These are phyloP conservation scores for Neltuma alba DNA, from an alignment of 306 rosid species.

Conservation along the genomic window DNA sequence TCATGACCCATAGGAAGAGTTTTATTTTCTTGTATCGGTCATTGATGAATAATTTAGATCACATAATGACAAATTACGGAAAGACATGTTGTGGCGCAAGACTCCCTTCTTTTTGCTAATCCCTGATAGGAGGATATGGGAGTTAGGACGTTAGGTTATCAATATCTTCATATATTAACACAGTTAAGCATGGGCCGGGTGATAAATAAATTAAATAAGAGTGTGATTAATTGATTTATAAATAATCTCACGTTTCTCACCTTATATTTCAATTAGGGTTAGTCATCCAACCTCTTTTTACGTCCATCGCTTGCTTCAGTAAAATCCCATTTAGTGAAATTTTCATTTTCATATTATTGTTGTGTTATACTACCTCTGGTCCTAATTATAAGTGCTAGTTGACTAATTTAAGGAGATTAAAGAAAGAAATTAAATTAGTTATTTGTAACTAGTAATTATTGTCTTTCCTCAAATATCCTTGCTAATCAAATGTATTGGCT, in stretches of 20 bases:
- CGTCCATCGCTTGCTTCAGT: background rate
- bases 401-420: too few species aligned
- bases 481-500: too few species aligned
- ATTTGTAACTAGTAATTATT: too few species aligned
- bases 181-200: constrained; percentile 19
- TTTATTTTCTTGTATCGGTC: constrained; percentile 28
- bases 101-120: constrained; percentile 38
- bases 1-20: constrained; percentile 28
- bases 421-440: too few species aligned
- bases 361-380: too few species aligned
- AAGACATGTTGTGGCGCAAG: constrained; percentile 13
- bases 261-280: constrained; percentile 28
- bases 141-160: constrained; percentile 60
- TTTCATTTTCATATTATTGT: too few species aligned
- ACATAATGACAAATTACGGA: constrained; percentile 37
- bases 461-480: too few species aligned
- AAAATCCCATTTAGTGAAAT: background rate
- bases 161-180: constrained; percentile 38
- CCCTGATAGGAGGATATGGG: constrained; percentile 44
- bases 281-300: constrained; percentile 14
- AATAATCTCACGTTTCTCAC: constrained; percentile 14
- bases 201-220: constrained; percentile 3
- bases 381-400: too few species aligned
- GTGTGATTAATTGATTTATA: constrained; percentile 5
- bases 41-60: constrained; percentile 33